Conservation (phyloP, 768 basidiomycete species). For the Suillus clintonianus region DNA sequence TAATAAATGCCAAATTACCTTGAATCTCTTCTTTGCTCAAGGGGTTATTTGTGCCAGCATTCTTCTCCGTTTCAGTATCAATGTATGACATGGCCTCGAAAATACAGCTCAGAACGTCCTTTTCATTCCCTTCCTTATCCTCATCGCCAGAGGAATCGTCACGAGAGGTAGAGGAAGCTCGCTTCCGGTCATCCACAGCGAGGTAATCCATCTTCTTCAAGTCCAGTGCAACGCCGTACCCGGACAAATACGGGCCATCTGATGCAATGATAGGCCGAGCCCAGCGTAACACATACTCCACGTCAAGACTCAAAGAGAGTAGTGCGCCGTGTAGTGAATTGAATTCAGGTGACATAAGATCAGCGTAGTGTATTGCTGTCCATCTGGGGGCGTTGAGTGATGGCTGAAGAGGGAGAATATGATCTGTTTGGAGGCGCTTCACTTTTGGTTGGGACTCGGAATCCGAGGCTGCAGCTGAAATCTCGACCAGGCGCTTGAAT, state of each 20-base stretch:
- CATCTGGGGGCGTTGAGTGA: constrained; percentile 49
- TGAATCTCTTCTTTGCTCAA: constrained; percentile 54
- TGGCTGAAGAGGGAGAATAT: constrained; percentile 57
- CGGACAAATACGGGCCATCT: constrained; percentile 55
- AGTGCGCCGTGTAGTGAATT: constrained; percentile 69
- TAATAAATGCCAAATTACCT: constrained; percentile 37
- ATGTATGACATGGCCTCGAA: constrained; percentile 33
- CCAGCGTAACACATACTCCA: constrained; percentile 75
- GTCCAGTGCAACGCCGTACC: constrained; percentile 91
- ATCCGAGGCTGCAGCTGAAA: constrained; percentile 34
- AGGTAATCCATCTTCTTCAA: constrained; percentile 98
- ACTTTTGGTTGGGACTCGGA: constrained; percentile 35
- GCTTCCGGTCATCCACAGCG: constrained; percentile 80
- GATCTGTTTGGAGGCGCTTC: constrained; percentile 74
- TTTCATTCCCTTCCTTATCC: constrained; percentile 14
- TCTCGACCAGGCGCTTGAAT: constrained; percentile 52
- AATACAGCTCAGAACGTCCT: constrained; percentile 26
- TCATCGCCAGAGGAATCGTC: background rate
- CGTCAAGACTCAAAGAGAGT: constrained; percentile 44
- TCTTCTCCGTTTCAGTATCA: constrained; percentile 29
- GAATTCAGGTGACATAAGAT: constrained; percentile 66
- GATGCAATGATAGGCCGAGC: constrained; percentile 10
- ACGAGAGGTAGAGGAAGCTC: background rate
- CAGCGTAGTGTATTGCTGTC: constrained; percentile 80
- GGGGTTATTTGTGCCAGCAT: constrained; percentile 44